phyloP scores from a whole-genome alignment of 2,329 filamentous ascomycete species.

The Aspergillus nomiae region DNA sequence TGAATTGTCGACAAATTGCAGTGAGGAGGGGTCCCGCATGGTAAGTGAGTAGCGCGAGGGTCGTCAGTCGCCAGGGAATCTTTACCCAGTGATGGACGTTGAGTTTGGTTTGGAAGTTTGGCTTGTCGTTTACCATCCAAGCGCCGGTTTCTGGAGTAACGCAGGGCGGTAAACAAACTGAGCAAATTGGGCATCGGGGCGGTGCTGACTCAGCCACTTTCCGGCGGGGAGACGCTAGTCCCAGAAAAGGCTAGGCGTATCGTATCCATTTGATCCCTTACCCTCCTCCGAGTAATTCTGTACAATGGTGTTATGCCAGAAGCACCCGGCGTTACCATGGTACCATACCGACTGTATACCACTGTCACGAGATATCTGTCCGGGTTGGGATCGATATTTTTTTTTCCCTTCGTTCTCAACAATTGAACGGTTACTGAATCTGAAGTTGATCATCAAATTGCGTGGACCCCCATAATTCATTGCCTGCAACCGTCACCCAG shows the following conservation, averaged over 20 bases:
- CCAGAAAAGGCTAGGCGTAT: slow-evolving; percentile 15
- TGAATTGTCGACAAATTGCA: slow-evolving; percentile 15
- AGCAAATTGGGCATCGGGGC: background rate
- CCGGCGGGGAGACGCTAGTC: slow-evolving; percentile 17
- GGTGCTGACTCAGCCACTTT: slow-evolving; percentile 29
- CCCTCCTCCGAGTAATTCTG: background rate
- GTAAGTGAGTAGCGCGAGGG: slow-evolving; percentile 9
- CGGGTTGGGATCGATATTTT: background rate
- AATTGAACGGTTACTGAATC: background rate
- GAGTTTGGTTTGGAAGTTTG: background rate
- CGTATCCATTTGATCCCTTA: background rate
- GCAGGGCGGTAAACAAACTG: slow-evolving; percentile 35
- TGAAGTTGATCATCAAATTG: background rate
- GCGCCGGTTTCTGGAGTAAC: slow-evolving; percentile 35
- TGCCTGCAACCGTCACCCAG: background rate
- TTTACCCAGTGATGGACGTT: background rate
- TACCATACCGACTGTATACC: background rate
- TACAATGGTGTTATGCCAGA: background rate
- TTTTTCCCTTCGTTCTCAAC: background rate
- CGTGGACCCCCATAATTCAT: background rate
- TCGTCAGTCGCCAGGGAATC: background rate
- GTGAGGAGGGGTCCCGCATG: slow-evolving; percentile 19
- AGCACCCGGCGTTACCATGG: background rate
- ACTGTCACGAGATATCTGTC: background rate
- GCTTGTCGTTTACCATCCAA: slow-evolving; percentile 6